Base-by-base conservation (phyloP, 331 rosid genomes). In the Quercus tomentella region DNA sequence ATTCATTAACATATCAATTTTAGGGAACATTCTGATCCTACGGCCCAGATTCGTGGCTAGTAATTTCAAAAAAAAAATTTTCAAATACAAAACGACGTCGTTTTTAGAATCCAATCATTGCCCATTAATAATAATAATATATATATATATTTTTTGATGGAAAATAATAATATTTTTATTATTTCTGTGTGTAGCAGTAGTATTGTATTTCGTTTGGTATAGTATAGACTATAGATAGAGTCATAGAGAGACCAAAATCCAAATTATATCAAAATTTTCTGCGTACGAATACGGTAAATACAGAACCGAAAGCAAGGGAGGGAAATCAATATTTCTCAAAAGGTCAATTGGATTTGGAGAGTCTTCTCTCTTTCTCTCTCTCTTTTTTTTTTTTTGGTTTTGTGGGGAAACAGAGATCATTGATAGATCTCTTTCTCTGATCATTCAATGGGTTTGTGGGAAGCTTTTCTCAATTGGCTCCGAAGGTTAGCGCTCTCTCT, bases 401-500 rank as follows among this genome's bases (percentile, higher is more conserved):
- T 79, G 18, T 73, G 51, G 55, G 75, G 71, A 49, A 79, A 3
- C 80, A 41, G 22, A 31, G 21, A 25, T 75, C 68, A 1, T 75
- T 31, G 33, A 35, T 61, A 54, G 33, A 35, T 41, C 63, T 20
- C 18, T 56, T 55, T 63, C 41, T 65, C 74, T 73, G 74, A 54
- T 76, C 66, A 6, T 22, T 22, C 79, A 58, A 92, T 92, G 96
- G 96, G 96, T 78, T 82, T 91, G 73, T 92, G 96, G 96, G 97
- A 92, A 76, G 94, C 94, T 73, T 92, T 92, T 89, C 90, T 92
- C 75, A 92, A 91, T 81, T 92, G 97, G 97, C 93, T 92, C 22
- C 93, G 97, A 33, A 91, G 97, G 97, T 92, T 57, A 28, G 28
- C 60, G 56, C n/a, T 66, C 23, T 4, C 30, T 41, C 57, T 35